These are phyloP conservation scores for Stephanodiscus triporus DNA, from an alignment of 108 stramenopile genomes.

Conservation along the genomic window DNA sequence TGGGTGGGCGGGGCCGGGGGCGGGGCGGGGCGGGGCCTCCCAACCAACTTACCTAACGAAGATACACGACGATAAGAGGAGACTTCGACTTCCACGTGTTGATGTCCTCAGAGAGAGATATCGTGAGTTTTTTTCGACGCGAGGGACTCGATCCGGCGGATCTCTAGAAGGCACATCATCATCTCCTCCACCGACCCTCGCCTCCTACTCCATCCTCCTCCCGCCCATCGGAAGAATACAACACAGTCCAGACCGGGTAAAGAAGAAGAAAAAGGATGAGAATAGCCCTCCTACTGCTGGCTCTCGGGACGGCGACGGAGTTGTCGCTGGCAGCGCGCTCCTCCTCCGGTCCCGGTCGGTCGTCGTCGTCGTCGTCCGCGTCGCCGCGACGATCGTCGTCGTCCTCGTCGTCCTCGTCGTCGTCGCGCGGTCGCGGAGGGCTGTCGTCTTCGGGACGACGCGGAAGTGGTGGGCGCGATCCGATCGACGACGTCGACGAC, in stretches of 20 bases:
- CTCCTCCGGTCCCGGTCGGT: constrained; percentile 22
- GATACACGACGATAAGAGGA: too few species aligned
- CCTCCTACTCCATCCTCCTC: neutral
- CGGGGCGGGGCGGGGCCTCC: too few species aligned
- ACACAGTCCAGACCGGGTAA: too few species aligned
- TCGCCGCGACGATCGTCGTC: constrained; percentile 20
- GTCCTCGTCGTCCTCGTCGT: neutral
- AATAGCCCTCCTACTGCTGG: constrained; percentile 4
- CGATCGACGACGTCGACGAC: constrained; percentile 42
- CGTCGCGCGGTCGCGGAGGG: constrained; percentile 14
- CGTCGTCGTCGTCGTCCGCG: constrained; percentile 10
- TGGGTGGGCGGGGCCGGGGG: too few species aligned
- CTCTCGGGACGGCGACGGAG: constrained; percentile 14
- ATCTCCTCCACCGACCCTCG: neutral
- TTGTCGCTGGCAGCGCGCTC: constrained; percentile 23
- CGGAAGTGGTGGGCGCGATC: constrained; percentile 25
- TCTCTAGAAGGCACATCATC: too few species aligned
- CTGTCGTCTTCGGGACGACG: constrained; percentile 4
- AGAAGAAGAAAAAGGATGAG: neutral
- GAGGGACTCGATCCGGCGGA: too few species aligned
- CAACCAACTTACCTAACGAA: too few species aligned
- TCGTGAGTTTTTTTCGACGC: too few species aligned
- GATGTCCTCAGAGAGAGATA: too few species aligned
- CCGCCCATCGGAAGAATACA: neutral
- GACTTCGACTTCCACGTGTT: too few species aligned